Conservation (phyloP, 2,329 filamentous ascomycete species). For the Aspergillus quadrilineatus region DNA sequence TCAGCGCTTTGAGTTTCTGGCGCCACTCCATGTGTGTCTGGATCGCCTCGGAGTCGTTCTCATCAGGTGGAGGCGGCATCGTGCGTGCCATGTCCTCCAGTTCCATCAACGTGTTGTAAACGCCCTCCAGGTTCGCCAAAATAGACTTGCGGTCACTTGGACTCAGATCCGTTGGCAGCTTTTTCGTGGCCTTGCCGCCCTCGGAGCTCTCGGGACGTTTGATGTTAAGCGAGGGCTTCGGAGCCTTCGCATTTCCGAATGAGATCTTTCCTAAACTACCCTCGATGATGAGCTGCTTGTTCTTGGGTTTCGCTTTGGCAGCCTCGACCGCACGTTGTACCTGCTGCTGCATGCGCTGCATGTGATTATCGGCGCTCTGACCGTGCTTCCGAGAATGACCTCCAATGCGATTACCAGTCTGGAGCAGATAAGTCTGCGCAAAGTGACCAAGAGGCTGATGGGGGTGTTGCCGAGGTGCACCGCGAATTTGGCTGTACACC, state of each 20-base stretch:
- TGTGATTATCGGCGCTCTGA: conserved; percentile 88
- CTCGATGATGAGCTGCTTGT: conserved; percentile 93
- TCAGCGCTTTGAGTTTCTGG: conserved; percentile 67
- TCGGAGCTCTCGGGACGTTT: conserved; percentile 75
- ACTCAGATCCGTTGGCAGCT: conserved; percentile 52
- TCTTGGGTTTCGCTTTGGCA: conserved; percentile 96
- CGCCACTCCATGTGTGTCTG: conserved; percentile 79
- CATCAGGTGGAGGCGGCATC: conserved; percentile 67
- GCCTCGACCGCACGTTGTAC: conserved; percentile 96
- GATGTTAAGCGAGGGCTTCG: conserved; percentile 91
- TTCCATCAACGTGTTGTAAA: conserved; percentile 85
- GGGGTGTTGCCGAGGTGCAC: conserved; percentile 83
- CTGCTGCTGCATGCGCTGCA: conserved; percentile 99
- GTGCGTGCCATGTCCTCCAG: conserved; percentile 90
- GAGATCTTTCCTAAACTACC: conserved; percentile 97
- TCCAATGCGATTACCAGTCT: conserved; percentile 82
- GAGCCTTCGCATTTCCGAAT: conserved; percentile 97
- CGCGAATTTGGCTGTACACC: conserved; percentile 91
- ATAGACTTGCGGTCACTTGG: conserved; percentile 76
- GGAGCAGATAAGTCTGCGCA: conserved; percentile 94
- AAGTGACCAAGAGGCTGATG: conserved; percentile 94
- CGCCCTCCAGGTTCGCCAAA: conserved; percentile 80
- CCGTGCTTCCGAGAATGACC: conserved; percentile 66
- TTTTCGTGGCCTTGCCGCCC: conserved; percentile 53
- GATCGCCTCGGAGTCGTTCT: conserved; percentile 66